Conservation (phyloP, 495 filamentous ascomycete species). For the Neurospora sp. region DNA sequence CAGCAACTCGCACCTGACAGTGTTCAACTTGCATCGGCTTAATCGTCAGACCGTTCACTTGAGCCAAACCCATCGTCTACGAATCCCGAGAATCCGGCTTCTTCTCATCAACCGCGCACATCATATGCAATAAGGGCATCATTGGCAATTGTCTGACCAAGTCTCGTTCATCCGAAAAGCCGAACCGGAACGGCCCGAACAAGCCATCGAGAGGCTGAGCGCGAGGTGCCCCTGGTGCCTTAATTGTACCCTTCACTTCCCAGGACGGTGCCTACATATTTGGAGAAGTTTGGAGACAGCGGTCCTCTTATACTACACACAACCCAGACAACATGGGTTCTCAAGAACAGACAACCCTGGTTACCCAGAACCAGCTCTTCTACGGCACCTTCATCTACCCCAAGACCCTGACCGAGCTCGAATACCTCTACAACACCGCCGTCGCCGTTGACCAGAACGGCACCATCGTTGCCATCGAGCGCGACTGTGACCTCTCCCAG, state of each 20-base stretch:
- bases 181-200: not conserved
- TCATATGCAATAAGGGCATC: not conserved
- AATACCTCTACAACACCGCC: conserved; percentile 47
- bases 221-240: not conserved
- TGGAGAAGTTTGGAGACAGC: not conserved
- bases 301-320: not conserved
- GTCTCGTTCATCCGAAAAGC: not conserved
- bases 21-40: not conserved
- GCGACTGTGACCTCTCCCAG: conserved; percentile 14
- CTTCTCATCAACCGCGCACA: not conserved
- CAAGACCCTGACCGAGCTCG: conserved; percentile 43
- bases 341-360: not conserved
- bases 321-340: not conserved
- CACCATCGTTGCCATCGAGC: conserved; percentile 50
- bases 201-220: not conserved
- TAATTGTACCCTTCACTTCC: not conserved
- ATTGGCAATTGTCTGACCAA: not conserved
- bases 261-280: not conserved
- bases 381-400: conserved; percentile 51
- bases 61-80: not conserved
- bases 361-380: conserved; percentile 24
- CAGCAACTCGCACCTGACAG: not conserved
- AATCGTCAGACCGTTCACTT: not conserved
- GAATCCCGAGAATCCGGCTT: not conserved
- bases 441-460: conserved; percentile 59